These are phyloP conservation scores for thale cress (Arabidopsis thaliana) DNA, from an alignment of 345 rosid species.

Conservation along the genomic window DNA sequence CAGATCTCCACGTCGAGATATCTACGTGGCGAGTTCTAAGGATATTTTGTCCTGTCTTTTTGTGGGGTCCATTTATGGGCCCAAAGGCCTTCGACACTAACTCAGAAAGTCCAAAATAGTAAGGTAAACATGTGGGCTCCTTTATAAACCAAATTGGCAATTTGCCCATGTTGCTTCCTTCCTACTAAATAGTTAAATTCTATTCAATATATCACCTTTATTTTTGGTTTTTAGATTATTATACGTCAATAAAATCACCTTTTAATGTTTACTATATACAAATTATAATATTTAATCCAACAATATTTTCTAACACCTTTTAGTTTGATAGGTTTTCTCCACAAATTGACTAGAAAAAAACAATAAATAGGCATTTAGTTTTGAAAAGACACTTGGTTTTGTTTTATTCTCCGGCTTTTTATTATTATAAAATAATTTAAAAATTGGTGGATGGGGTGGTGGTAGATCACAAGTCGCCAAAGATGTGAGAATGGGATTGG, in stretches of 20 bases:
- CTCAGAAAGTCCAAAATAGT: slow-evolving; percentile 44
- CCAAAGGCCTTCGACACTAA: slow-evolving; percentile 36
- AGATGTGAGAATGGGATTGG: slow-evolving; percentile 40
- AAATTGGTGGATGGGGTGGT: slow-evolving; percentile 50
- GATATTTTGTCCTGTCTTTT: slow-evolving; percentile 34
- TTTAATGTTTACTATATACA: slow-evolving; percentile 10
- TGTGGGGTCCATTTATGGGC: slow-evolving; percentile 31
- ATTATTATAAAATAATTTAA: not conserved
- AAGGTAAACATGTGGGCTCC: slow-evolving; percentile 40
- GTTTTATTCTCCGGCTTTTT: slow-evolving; percentile 11
- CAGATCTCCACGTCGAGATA: slow-evolving; percentile 3
- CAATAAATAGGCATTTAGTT: slow-evolving; percentile 8
- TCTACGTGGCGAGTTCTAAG: slow-evolving; percentile 21
- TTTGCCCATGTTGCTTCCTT: slow-evolving; percentile 42
- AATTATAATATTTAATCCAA: not conserved
- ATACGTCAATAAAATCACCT: not conserved
- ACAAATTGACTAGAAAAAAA: slow-evolving; percentile 9
- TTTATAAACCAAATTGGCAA: slow-evolving; percentile 44
- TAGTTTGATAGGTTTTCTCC: not conserved
- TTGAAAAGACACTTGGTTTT: slow-evolving; percentile 37
- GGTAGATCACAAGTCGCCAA: slow-evolving; percentile 43
- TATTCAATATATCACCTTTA: slow-evolving; percentile 26
- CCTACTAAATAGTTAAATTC: slow-evolving; percentile 25
- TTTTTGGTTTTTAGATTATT: not conserved
- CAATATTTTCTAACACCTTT: not conserved